Percentiles rank a stretch among this genome's conserved stretches.
phyloP scores from a whole-genome alignment of 78 protist species.

The Speleostelium caveatum region DNA sequence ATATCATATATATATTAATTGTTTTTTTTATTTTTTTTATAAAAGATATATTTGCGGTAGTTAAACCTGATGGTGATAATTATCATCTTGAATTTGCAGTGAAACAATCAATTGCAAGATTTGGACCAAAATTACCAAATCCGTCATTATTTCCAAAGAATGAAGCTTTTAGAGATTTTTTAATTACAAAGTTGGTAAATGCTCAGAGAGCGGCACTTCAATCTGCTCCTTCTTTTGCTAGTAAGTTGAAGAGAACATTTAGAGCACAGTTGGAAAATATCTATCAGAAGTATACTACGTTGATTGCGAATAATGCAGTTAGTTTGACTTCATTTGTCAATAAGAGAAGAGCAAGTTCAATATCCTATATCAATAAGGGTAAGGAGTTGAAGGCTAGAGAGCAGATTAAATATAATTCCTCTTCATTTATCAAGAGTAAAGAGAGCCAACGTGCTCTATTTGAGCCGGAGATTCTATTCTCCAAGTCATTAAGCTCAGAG shows the following conservation, averaged over 20 bases:
- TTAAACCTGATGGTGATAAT: constrained; percentile 51
- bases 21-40: not conserved
- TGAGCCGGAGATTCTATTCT: constrained; percentile 64
- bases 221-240: constrained; percentile 66
- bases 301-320: not conserved
- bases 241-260: constrained; percentile 55
- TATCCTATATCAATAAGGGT: constrained; percentile 37
- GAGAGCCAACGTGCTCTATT: constrained; percentile 2
- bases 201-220: constrained; percentile 74
- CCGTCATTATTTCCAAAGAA: constrained; percentile 29
- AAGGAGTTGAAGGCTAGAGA: constrained; percentile 52
- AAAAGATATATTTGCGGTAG: constrained; percentile 62
- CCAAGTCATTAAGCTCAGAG: constrained; percentile 55
- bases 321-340: constrained; percentile 2
- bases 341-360: constrained; percentile 66
- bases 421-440: constrained; percentile 9
- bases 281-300: constrained; percentile 23
- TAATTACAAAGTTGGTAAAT: constrained; percentile 59
- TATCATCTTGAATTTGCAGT: constrained; percentile 45
- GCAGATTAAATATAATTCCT: constrained; percentile 6
- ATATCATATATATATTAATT: not conserved
- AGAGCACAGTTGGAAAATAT: constrained; percentile 40
- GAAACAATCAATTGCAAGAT: constrained; percentile 20
- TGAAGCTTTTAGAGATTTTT: constrained; percentile 43
- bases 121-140: constrained; percentile 37